These are phyloP conservation scores for Capsicum pubescens DNA, from an alignment of 257 asterid species.

Conservation along the genomic window DNA sequence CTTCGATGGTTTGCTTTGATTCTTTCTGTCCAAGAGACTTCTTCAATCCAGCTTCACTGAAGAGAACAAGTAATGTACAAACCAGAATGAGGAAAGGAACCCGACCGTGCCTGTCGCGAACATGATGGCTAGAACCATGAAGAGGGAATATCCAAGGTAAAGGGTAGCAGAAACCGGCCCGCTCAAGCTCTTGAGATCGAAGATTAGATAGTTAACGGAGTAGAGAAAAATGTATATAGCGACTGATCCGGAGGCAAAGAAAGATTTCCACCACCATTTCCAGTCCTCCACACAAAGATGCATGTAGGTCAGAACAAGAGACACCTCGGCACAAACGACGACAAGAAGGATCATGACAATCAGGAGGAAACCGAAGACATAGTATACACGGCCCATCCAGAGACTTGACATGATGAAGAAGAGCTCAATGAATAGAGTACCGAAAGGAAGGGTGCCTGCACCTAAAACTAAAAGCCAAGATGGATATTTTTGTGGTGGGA, in stretches of 20 bases:
- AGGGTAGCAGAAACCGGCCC: conserved; percentile 89
- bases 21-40: not conserved
- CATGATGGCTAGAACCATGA: conserved; percentile 85
- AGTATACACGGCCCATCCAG: conserved; percentile 92
- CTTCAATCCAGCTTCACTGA: conserved; percentile 83
- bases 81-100: conserved; percentile 87
- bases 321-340: conserved; percentile 88
- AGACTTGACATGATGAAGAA: conserved; percentile 92
- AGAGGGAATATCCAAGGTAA: conserved; percentile 80
- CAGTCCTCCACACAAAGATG: conserved; percentile 91
- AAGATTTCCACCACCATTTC: conserved; percentile 98
- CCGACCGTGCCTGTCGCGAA: conserved; percentile 91
- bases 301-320: conserved; percentile 89
- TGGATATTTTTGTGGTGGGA: conserved; percentile 83
- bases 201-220: conserved; percentile 69
- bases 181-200: conserved; percentile 81
- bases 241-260: conserved; percentile 87
- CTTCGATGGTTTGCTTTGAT: conserved; percentile 31
- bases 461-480: conserved; percentile 90
- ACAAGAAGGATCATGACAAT: conserved; percentile 69
- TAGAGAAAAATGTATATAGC: conserved; percentile 78
- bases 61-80: conserved; percentile 86
- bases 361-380: conserved; percentile 82
- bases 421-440: conserved; percentile 92
- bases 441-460: conserved; percentile 95